phyloP scores from a whole-genome alignment of 73 alveolate species.

The Paramecium primaurelia region DNA sequence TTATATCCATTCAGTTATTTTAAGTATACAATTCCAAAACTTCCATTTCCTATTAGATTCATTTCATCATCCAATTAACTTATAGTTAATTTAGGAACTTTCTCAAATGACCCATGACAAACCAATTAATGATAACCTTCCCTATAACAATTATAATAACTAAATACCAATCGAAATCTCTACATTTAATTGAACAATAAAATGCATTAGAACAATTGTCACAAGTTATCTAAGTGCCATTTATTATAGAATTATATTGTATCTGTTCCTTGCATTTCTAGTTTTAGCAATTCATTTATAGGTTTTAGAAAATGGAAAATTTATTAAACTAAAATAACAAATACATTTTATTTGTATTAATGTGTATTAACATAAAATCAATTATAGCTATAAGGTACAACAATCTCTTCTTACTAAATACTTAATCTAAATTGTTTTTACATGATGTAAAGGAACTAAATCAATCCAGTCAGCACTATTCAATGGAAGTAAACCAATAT shows the following conservation, averaged over 20 bases:
- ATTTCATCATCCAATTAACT: neutral
- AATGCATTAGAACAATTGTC: neutral
- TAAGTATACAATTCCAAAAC: neutral
- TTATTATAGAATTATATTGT: neutral
- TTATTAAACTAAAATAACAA: neutral
- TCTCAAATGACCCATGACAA: neutral
- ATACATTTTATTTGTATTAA: neutral
- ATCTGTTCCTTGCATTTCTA: neutral
- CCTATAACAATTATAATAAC: neutral
- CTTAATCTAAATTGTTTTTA: neutral
- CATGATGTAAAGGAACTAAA: conserved; percentile 26
- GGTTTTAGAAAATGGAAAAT: neutral
- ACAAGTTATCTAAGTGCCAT: neutral
- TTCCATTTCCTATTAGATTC: neutral
- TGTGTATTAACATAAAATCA: neutral
- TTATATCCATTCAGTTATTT: conserved; percentile 17
- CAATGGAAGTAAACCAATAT: neutral
- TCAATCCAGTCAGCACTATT: conserved; percentile 44
- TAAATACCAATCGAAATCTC: neutral
- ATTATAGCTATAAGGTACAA: conserved; percentile 39
- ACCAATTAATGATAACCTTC: neutral
- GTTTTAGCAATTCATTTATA: neutral
- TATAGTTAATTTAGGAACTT: neutral
- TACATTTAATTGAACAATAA: neutral
- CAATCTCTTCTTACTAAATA: conserved; percentile 2